phyloP scores from a whole-genome alignment of 2,329 filamentous ascomycete species.

The Scytalidium lignicola region DNA sequence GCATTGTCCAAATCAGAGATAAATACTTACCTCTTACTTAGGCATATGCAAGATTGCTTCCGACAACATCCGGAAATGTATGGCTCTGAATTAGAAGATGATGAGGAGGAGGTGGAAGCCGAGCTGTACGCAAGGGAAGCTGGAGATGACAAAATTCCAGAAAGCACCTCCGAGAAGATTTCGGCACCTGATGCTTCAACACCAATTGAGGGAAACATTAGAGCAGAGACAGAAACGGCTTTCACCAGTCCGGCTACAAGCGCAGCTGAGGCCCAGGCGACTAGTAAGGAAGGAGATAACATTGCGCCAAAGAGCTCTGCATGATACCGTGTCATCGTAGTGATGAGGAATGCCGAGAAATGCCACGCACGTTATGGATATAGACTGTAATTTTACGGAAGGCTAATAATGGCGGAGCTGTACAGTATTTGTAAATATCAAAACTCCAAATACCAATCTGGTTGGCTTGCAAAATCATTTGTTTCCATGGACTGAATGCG shows the following conservation, averaged over 20 bases:
- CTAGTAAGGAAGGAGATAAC: background rate
- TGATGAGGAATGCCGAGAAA: background rate
- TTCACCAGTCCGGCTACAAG: background rate
- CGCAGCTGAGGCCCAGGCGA: background rate
- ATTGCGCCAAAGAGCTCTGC: background rate
- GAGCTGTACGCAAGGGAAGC: slow-evolving; percentile 22
- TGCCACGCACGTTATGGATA: background rate
- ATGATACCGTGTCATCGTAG: background rate
- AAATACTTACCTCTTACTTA: slow-evolving; percentile 35
- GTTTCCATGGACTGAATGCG: no score
- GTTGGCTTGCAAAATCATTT: background rate
- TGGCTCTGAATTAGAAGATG: slow-evolving; percentile 78
- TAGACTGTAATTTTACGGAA: background rate
- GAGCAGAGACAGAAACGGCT: background rate
- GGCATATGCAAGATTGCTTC: slow-evolving; percentile 97
- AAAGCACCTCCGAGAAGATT: background rate
- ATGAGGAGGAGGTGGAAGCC: slow-evolving; percentile 52
- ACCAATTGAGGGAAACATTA: background rate
- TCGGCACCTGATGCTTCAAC: background rate
- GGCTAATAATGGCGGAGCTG: background rate
- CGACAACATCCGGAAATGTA: slow-evolving; percentile 88
- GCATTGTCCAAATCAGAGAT: background rate
- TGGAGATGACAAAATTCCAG: slow-evolving; percentile 4
- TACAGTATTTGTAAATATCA: background rate
- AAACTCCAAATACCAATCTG: background rate